A percentile compares a stretch with the other conserved stretches of the same genome.
Evolutionary conservation across 75 land plant species (phyloP).

Genomic region (Cryptomeria japonica): DNA sequence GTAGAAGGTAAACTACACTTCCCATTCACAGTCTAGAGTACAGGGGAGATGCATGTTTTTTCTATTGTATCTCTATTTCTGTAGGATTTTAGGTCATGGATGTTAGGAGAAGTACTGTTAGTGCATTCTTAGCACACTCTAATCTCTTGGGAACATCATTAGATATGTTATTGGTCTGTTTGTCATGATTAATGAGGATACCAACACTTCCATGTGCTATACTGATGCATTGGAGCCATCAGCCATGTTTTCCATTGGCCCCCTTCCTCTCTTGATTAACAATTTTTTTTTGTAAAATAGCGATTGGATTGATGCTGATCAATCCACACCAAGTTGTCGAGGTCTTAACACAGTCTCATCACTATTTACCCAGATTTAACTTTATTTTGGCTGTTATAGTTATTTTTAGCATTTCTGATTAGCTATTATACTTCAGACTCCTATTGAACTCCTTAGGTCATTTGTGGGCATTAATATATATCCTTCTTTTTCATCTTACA

Average conservation of each 20-base stretch:
- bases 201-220: neutral
- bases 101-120: neutral
- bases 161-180: neutral
- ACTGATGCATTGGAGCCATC: neutral
- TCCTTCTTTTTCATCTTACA: no score
- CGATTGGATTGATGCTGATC: no score
- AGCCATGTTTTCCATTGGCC: neutral
- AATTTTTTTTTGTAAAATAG: neutral
- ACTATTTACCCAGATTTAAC: no score
- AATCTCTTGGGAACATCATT: neutral
- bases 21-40: neutral
- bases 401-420: no score
- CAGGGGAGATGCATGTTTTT: neutral
- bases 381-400: neutral
- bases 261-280: neutral
- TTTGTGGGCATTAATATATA: no score
- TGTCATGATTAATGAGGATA: neutral
- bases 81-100: neutral
- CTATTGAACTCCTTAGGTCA: no score
- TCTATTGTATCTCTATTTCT: neutral
- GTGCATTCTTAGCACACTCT: neutral
- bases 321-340: no score
- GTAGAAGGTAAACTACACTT: neutral
- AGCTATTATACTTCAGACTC: no score
- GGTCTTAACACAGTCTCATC: no score